Conservation (phyloP, 2,329 filamentous ascomycete species). For the Leptoxyphium fumago region DNA sequence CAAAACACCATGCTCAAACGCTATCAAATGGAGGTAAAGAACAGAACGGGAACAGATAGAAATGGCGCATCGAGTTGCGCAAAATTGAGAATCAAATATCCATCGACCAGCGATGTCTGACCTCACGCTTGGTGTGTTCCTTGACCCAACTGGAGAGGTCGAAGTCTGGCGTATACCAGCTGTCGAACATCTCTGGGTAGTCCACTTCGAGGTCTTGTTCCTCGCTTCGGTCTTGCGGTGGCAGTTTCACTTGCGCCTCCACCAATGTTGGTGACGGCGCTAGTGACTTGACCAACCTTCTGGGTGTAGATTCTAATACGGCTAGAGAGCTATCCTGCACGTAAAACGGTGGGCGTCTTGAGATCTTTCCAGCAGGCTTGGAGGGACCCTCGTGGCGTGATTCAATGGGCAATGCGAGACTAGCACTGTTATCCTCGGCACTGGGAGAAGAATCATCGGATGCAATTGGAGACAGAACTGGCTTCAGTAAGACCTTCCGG, state of each 20-base stretch:
- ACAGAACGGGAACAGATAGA: background rate
- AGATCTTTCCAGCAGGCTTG: background rate
- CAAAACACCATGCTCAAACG: background rate
- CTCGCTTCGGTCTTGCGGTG: slow-evolving; percentile 3
- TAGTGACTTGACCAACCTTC: background rate
- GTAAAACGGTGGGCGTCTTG: slow-evolving; percentile 11
- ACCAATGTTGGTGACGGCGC: background rate
- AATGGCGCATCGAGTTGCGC: background rate
- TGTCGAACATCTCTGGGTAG: slow-evolving; percentile 21
- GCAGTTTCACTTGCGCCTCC: slow-evolving; percentile 17
- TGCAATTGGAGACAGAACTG: slow-evolving; percentile 13
- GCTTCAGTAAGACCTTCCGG: slow-evolving; percentile 6
- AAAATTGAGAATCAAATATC: slow-evolving; percentile 20
- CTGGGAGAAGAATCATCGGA: slow-evolving; percentile 11
- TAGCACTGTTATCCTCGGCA: slow-evolving; percentile 1
- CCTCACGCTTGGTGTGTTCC: slow-evolving; percentile 21
- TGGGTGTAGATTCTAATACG: slow-evolving; percentile 18
- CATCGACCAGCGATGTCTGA: slow-evolving; percentile 27
- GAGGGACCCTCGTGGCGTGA: background rate
- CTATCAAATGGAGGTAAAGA: background rate
- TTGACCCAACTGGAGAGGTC: slow-evolving; percentile 14
- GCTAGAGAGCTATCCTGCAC: slow-evolving; percentile 25
- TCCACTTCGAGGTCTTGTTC: slow-evolving; percentile 10
- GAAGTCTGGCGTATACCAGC: slow-evolving; percentile 15
- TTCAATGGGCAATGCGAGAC: background rate